phyloP scores from a whole-genome alignment of 768 basidiomycete species.

The Leccinellum albellum region DNA sequence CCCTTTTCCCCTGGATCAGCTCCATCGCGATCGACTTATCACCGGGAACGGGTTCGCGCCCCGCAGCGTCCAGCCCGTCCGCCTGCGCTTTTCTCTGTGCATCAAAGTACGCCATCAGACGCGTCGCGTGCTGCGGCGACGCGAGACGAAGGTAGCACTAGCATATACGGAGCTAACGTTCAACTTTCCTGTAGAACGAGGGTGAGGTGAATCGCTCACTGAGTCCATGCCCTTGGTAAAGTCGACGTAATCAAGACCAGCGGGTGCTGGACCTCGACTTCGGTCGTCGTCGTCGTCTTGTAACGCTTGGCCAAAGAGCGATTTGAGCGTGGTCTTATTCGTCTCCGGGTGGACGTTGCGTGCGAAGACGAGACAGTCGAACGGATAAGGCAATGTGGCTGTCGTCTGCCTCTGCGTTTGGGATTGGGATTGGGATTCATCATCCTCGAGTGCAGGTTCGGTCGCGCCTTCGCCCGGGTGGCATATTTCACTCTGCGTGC shows the following conservation, averaged over 20 bases:
- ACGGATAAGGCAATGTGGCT: slow-evolving; percentile 47
- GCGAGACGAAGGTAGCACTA: slow-evolving; percentile 75
- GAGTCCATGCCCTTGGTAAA: slow-evolving; percentile 73
- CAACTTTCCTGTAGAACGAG: not conserved
- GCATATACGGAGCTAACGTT: not conserved
- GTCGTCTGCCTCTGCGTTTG: slow-evolving; percentile 8
- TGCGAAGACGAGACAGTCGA: slow-evolving; percentile 64
- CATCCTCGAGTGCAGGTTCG: not conserved
- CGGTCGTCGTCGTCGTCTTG: not conserved
- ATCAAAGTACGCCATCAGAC: slow-evolving; percentile 45
- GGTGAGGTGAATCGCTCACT: slow-evolving; percentile 34
- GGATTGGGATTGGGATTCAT: not conserved
- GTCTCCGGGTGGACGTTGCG: slow-evolving; percentile 69
- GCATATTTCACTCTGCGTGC: slow-evolving; percentile 1
- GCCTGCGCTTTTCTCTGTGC: slow-evolving; percentile 38
- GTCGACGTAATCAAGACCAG: slow-evolving; percentile 73
- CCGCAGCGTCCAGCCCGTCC: slow-evolving; percentile 53
- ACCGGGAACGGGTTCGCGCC: slow-evolving; percentile 23
- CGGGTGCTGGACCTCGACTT: not conserved
- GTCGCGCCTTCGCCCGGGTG: not conserved
- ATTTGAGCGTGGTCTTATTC: slow-evolving; percentile 76
- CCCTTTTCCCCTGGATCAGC: slow-evolving; percentile 56
- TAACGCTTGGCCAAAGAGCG: slow-evolving; percentile 49
- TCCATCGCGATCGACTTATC: slow-evolving; percentile 44
- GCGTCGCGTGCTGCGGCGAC: slow-evolving; percentile 42